Evolutionary conservation across 768 basidiomycete genomes (phyloP).

Genomic region (Boletellus ananas): DNA sequence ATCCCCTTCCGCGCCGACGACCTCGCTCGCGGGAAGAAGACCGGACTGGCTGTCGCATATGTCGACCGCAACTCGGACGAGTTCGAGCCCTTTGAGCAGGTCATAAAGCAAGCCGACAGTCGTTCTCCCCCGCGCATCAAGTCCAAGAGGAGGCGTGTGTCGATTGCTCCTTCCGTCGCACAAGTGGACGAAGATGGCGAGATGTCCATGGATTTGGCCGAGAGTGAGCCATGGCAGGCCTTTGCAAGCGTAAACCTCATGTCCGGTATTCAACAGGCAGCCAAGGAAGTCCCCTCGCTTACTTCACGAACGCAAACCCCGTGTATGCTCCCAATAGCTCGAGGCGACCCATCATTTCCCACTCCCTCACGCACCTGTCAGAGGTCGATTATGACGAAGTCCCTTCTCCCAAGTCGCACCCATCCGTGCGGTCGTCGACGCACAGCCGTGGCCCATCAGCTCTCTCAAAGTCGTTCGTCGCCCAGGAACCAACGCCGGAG

Average conservation of each 20-base stretch:
- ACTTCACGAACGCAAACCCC: slow-evolving; percentile 34
- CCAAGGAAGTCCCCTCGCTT: slow-evolving; percentile 31
- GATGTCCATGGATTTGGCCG: slow-evolving; percentile 74
- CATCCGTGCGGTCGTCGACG: slow-evolving; percentile 29
- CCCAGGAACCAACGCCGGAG: slow-evolving; percentile 20
- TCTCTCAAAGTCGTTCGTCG: slow-evolving; percentile 28
- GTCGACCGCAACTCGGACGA: slow-evolving; percentile 76
- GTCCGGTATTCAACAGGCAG: slow-evolving; percentile 18
- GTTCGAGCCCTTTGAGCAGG: slow-evolving; percentile 76
- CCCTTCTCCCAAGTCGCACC: slow-evolving; percentile 51
- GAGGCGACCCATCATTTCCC: slow-evolving; percentile 38
- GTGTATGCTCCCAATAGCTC: slow-evolving; percentile 37
- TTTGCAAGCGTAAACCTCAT: slow-evolving; percentile 3
- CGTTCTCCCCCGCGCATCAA: slow-evolving; percentile 59
- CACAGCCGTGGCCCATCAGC: slow-evolving; percentile 35
- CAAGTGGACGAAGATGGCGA: slow-evolving; percentile 58
- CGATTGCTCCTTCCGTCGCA: slow-evolving; percentile 30
- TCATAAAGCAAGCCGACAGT: slow-evolving; percentile 66
- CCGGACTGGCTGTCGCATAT: slow-evolving; percentile 64
- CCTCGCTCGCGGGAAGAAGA: slow-evolving; percentile 74
- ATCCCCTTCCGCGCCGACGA: slow-evolving; percentile 79
- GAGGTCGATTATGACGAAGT: slow-evolving; percentile 60
- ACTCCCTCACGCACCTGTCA: slow-evolving; percentile 48
- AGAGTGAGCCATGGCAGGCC: slow-evolving; percentile 46
- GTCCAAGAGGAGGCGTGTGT: slow-evolving; percentile 47